Conservation (phyloP, 495 filamentous ascomycete genomes). For the Penicillium dipodomyicola region DNA sequence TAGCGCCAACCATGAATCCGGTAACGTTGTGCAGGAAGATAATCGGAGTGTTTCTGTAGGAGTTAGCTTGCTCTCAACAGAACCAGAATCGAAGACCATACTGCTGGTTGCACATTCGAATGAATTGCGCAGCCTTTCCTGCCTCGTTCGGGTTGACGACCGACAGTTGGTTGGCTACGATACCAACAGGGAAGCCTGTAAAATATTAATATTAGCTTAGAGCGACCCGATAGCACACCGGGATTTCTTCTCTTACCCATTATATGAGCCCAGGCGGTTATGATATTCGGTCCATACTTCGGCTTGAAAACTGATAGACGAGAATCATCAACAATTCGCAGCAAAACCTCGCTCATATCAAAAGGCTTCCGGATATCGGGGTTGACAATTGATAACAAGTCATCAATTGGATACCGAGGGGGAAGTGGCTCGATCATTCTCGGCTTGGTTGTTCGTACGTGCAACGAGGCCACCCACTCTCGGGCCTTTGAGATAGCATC, state of each 20-base stretch:
- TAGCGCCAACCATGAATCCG: constrained; percentile 37
- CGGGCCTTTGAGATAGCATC: constrained; percentile 34
- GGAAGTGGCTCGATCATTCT: constrained; percentile 8
- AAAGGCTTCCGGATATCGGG: constrained; percentile 34
- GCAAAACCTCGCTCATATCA: constrained; percentile 32
- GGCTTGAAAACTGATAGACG: constrained; percentile 32
- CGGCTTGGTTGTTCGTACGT: constrained; percentile 6
- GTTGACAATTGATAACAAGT: constrained; percentile 27
- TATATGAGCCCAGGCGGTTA: constrained; percentile 33
- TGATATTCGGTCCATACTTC: constrained; percentile 29
- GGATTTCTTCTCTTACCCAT: constrained; percentile 16
- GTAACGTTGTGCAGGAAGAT: constrained; percentile 39
- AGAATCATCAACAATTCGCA: constrained; percentile 33
- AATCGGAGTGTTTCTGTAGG: constrained; percentile 15
- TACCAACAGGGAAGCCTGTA: constrained; percentile 29
- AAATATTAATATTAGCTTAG: not conserved
- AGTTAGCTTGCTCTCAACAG: too few relatives aligned
- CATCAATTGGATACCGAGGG: constrained; percentile 26
- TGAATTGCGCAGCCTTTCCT: constrained; percentile 30
- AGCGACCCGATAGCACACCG: too few relatives aligned
- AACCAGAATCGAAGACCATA: not conserved
- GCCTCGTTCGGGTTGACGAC: constrained; percentile 34
- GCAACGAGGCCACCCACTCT: constrained; percentile 31
- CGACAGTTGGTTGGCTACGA: constrained; percentile 32
- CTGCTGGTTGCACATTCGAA: constrained; percentile 35